Percentiles rank a stretch among this genome's conserved stretches.
Conservation (phyloP, 495 filamentous ascomycete genomes). For the Saxophila tyrrhenica region DNA sequence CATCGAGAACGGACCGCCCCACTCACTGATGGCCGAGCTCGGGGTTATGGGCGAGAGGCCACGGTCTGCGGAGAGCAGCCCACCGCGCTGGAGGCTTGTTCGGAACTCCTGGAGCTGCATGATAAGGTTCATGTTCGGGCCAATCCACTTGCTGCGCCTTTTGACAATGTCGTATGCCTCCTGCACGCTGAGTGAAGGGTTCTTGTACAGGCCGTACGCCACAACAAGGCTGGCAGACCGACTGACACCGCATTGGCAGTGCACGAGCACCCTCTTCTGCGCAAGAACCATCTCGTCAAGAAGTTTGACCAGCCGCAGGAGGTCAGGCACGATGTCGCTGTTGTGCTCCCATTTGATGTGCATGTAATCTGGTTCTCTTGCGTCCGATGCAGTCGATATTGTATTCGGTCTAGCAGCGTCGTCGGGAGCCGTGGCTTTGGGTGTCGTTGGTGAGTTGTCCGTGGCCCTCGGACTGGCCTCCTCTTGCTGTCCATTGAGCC, state of each 20-base stretch:
- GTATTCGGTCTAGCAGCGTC: neutral
- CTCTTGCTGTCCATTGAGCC: slow-evolving; percentile 5
- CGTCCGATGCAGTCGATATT: too few species aligned
- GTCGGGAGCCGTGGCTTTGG: slow-evolving; percentile 26
- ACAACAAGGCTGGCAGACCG: slow-evolving; percentile 95
- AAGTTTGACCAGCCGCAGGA: slow-evolving; percentile 71
- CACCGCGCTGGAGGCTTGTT: slow-evolving; percentile 45
- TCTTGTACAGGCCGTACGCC: slow-evolving; percentile 89
- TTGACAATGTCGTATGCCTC: slow-evolving; percentile 89
- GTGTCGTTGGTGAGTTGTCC: slow-evolving; percentile 28
- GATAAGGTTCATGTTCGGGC: slow-evolving; percentile 95
- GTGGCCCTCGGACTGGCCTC: slow-evolving; percentile 15
- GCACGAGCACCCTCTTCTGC: slow-evolving; percentile 79
- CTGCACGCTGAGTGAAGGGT: slow-evolving; percentile 76
- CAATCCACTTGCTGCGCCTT: slow-evolving; percentile 83
- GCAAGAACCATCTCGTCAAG: slow-evolving; percentile 69
- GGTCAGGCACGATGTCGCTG: slow-evolving; percentile 81
- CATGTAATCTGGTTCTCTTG: slow-evolving; percentile 70
- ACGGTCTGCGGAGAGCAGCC: slow-evolving; percentile 12
- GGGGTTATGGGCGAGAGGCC: slow-evolving; percentile 16
- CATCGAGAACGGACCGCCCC: slow-evolving; percentile 12
- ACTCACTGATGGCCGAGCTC: slow-evolving; percentile 16
- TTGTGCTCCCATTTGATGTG: slow-evolving; percentile 98
- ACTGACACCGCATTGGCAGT: slow-evolving; percentile 93
- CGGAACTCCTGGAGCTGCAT: slow-evolving; percentile 94